Conservation (phyloP, 345 rosid species). For the Arabidopsis arenosa region DNA sequence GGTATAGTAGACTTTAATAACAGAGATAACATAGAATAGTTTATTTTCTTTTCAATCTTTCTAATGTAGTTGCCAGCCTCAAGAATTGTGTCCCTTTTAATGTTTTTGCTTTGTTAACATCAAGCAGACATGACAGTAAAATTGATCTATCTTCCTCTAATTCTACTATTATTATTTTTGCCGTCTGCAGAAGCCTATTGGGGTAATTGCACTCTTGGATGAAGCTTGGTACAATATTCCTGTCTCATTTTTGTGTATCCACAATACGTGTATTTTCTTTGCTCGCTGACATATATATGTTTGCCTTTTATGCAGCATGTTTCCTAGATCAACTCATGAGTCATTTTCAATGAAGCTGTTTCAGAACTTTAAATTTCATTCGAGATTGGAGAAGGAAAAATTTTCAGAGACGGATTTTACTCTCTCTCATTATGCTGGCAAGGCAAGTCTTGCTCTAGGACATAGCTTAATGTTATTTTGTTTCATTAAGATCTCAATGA, state of each 20-base stretch:
- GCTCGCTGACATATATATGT: constrained; percentile 51
- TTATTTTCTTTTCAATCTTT: not conserved
- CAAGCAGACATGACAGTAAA: constrained; percentile 18
- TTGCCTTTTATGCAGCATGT: constrained; percentile 81
- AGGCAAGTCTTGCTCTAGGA: constrained; percentile 61
- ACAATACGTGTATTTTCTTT: constrained; percentile 13
- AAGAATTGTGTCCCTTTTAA: constrained; percentile 8
- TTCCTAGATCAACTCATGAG: constrained; percentile 91
- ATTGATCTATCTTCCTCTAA: constrained; percentile 30
- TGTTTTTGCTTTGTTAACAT: not conserved
- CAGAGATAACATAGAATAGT: not conserved
- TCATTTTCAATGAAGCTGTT: constrained; percentile 87
- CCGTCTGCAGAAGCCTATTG: constrained; percentile 94
- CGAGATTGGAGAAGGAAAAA: constrained; percentile 85
- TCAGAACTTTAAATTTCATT: constrained; percentile 67
- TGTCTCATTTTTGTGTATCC: constrained; percentile 24
- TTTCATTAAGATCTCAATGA: constrained; percentile 33
- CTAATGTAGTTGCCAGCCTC: constrained; percentile 14
- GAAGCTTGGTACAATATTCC: constrained; percentile 88
- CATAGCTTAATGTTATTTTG: constrained; percentile 23
- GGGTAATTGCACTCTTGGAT: constrained; percentile 91
- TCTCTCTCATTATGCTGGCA: constrained; percentile 97
- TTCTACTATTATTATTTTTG: constrained; percentile 27
- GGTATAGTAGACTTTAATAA: constrained; percentile 21
- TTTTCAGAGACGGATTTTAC: constrained; percentile 96